Evolutionary conservation across 140 eudicot genomes (phyloP).

Genomic region (Erigeron philadelphicus): DNA sequence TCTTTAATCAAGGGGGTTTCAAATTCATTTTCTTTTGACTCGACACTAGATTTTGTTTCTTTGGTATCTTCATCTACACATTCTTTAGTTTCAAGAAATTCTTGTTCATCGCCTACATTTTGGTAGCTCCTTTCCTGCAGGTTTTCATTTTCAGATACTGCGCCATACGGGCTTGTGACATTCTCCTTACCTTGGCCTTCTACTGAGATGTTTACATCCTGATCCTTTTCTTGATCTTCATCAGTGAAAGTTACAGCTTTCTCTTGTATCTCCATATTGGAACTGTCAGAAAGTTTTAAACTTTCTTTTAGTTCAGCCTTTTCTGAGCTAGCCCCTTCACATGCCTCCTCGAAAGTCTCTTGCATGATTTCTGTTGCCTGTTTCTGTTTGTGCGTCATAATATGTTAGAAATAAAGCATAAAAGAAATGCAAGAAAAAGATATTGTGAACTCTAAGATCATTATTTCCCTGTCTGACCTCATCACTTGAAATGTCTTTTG

Average conservation of each 20-base stretch:
- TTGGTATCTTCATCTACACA: slow-evolving; percentile 13
- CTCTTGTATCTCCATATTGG: neutral
- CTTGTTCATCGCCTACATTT: slow-evolving; percentile 3
- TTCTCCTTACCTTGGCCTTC: slow-evolving; percentile 10
- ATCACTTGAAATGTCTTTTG: slow-evolving; percentile 25
- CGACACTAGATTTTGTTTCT: slow-evolving; percentile 17
- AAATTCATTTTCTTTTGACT: slow-evolving; percentile 5
- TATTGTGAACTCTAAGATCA: neutral
- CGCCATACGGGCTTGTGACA: slow-evolving; percentile 7
- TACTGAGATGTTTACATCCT: slow-evolving; percentile 13
- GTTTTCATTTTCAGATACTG: slow-evolving; percentile 6
- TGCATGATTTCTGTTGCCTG: slow-evolving; percentile 15
- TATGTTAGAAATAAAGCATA: neutral
- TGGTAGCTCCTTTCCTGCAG: slow-evolving; percentile 1
- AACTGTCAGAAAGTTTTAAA: neutral
- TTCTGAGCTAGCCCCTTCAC: slow-evolving; percentile 29
- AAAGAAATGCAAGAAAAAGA: slow-evolving; percentile 1
- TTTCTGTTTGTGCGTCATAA: slow-evolving; percentile 15
- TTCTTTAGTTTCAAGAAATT: slow-evolving; percentile 8
- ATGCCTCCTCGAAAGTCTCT: slow-evolving; percentile 17
- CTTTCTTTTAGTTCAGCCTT: slow-evolving; percentile 7
- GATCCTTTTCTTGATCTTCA: slow-evolving; percentile 22
- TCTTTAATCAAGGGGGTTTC: slow-evolving; percentile 4
- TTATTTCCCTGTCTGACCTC: slow-evolving; percentile 34
- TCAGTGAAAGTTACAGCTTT: slow-evolving; percentile 9